Base-by-base conservation (phyloP, 2,329 filamentous ascomycete genomes). In the Teratosphaeria destructans region DNA sequence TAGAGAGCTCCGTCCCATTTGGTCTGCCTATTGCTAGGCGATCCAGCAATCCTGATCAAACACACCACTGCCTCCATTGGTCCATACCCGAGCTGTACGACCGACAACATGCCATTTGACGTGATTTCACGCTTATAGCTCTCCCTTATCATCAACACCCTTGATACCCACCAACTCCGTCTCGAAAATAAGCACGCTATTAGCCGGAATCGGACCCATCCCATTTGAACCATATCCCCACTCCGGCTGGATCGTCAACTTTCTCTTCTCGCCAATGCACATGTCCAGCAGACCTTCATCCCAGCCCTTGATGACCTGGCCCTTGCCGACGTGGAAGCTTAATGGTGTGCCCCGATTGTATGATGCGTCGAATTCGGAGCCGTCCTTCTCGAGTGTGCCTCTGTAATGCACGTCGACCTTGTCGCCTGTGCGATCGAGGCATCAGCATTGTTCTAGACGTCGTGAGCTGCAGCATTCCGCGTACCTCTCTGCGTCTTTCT, bases 241-340 rank as follows among this genome's bases (percentile, higher is more conserved):
- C 73, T 89, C 87, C 26, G 93, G 91, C 57, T 91, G 90, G 57
- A 99, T 94, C 32, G 90, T 97, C 72, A 99, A 79, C 61, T 85
- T 93, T 76, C 76, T 84, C 85, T 96, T 96, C 81, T 99, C 93
- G 64, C 94, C 94, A 67, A 94, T 87, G 77, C 93, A 97, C 93
- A 97, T 97, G 71, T 92, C 90, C 54, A 95, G 72, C 27, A 97
- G 83, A 57, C 93, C 93, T 72, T 95, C 79, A 70, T 97, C 93
- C 92, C 92, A 96, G 70, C 93, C 93, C 79, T 94, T 91, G 77
- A 99, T 99, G 61, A 97, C 94, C 74, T 89, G 85, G 54, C 93
- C 92, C 58, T 81, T 78, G 60, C 93, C 94, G 53, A 99, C 79
- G 64, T 81, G 84, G 78, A 99, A 97, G 67, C 74, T 78, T 70